These are phyloP conservation scores for Oryza coarctata DNA, from an alignment of 176 grass and related monocot genomes.

Conservation along the genomic window DNA sequence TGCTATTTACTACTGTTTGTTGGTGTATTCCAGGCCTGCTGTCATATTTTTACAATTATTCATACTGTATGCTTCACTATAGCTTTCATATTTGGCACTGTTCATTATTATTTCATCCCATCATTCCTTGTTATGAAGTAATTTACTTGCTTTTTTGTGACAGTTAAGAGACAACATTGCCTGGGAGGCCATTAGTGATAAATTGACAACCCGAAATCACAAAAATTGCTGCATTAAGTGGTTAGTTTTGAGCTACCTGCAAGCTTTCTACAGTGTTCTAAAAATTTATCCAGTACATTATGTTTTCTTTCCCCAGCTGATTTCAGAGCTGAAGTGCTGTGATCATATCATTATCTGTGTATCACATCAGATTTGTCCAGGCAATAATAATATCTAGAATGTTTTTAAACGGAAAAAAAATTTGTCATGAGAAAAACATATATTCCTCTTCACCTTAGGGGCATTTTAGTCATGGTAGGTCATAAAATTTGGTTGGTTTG, in stretches of 20 bases:
- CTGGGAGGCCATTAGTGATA: slow-evolving; percentile 81
- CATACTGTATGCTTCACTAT: neutral
- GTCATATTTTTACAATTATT: slow-evolving; percentile 33
- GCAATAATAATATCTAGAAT: neutral
- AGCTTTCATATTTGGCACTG: slow-evolving; percentile 7
- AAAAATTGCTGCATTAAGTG: slow-evolving; percentile 52
- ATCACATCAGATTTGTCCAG: neutral
- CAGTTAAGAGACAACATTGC: slow-evolving; percentile 80
- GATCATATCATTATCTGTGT: neutral
- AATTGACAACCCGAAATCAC: slow-evolving; percentile 58
- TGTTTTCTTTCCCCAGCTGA: neutral
- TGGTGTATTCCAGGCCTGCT: slow-evolving; percentile 1
- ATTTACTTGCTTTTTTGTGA: slow-evolving; percentile 37
- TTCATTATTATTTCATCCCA: slow-evolving; percentile 25
- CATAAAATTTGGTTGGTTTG: neutral
- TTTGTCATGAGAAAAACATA: neutral
- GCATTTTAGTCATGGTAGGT: neutral
- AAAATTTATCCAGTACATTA: slow-evolving; percentile 13
- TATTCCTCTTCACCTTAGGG: neutral
- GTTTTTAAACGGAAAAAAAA: neutral
- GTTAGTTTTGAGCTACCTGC: slow-evolving; percentile 47
- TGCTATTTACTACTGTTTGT: slow-evolving; percentile 25
- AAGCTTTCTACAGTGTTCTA: slow-evolving; percentile 5
- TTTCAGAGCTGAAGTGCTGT: neutral
- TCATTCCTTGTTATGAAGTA: slow-evolving; percentile 19